Evolutionary conservation across 208 protist species (phyloP), one percentile per base, ranked within the genome.

Genomic region (Kentomonas sorsogonicus): DNA sequence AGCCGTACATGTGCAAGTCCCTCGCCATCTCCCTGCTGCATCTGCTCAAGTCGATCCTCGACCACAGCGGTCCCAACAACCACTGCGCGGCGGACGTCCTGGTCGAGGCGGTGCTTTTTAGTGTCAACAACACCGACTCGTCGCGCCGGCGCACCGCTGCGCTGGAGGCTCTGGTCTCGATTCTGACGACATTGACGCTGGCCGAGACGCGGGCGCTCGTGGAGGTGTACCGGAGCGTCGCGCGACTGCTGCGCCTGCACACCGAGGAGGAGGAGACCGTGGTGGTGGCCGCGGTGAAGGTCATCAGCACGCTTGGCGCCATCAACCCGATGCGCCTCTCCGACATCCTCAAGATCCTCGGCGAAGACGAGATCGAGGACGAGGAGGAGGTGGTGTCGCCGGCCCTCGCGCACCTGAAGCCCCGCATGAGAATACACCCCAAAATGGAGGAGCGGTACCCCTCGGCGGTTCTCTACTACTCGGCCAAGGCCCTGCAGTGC

Each of bases 401-500:
- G 9, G 84, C 77, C 2, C 63, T 92, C n/a, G 77, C 83, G 26
- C 79, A 84, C 53, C 79, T 73, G 47, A 85, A 88, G 60, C 88
- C 82, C 39, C 84, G 77, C 6, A 74, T 89, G 63, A 79, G 88
- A 43, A 60, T 87, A 4, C 66, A 77, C 60, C 78, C 71, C 0
- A 68, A 86, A 29, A 80, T 95, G 67, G 70, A 64, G 11, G 82
- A 91, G 31, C 78, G 75, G 39, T 92, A 92, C 59, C 76, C 88
- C 1, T 88, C 80, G 7, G 78, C 83, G 22, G 70, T 92, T 25
- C 69, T 95, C 13, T 95, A 92, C 66, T 88, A 87, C 60, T 67
- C 92, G 22, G 80, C 92, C 22, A 86, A 86, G 55, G 77, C 83
- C 16, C 55, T 95, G 33, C 83, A 95, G 53, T 68, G 86, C n/a